These are phyloP conservation scores for Chrysosporium queenslandicum DNA, from an alignment of 2,329 filamentous ascomycete species.

Conservation along the genomic window DNA sequence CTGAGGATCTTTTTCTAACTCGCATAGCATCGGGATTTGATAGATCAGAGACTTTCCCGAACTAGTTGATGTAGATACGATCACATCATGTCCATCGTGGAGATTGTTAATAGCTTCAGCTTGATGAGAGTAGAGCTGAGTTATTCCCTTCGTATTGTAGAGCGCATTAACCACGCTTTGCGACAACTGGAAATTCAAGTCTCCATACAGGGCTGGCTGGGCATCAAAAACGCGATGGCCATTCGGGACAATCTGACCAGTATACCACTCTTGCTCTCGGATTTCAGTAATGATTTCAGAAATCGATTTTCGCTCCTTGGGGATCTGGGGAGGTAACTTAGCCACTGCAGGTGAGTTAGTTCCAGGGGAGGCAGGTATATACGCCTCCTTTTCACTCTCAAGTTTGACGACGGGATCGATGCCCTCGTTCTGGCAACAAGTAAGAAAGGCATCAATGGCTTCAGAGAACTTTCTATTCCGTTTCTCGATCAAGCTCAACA, in stretches of 20 bases:
- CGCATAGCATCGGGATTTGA: constrained; percentile 81
- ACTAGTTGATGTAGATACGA: constrained; percentile 88
- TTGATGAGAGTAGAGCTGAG: constrained; percentile 80
- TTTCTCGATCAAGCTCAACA: constrained; percentile 80
- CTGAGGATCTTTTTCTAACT: constrained; percentile 64
- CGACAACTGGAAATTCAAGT: constrained; percentile 75
- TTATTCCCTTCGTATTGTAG: constrained; percentile 84
- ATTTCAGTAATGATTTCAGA: constrained; percentile 78
- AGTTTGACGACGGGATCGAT: constrained; percentile 60
- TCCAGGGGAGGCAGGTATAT: constrained; percentile 51
- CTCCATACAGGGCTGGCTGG: constrained; percentile 69
- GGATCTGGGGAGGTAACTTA: constrained; percentile 60
- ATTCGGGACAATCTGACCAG: constrained; percentile 81
- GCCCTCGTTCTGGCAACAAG: constrained; percentile 54
- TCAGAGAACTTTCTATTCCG: constrained; percentile 72
- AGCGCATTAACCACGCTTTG: constrained; percentile 91
- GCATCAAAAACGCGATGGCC: constrained; percentile 85
- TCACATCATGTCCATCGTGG: constrained; percentile 71
- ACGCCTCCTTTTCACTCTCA: constrained; percentile 47
- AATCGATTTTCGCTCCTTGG: constrained; percentile 67
- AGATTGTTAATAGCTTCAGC: constrained; percentile 86
- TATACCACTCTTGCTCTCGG: constrained; percentile 76
- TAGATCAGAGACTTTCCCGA: constrained; percentile 98
- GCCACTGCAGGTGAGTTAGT: constrained; percentile 33
- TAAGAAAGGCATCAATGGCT: constrained; percentile 67